A percentile compares a stretch with the other conserved stretches of the same genome.
Conservation (phyloP, 805 yeast genomes). For the Metschnikowia rubicola region DNA sequence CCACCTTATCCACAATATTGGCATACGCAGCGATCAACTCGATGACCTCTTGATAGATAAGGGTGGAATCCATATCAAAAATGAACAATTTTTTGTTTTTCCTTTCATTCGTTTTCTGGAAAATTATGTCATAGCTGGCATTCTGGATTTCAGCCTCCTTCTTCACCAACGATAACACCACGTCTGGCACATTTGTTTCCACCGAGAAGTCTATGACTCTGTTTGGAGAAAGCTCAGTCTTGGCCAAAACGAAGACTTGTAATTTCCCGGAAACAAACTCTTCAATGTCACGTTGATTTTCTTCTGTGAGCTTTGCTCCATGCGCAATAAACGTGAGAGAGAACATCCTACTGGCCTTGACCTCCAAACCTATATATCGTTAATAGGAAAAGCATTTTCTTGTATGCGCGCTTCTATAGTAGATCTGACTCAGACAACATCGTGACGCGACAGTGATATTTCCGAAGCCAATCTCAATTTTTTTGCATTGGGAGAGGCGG, state of each 20-base stretch:
- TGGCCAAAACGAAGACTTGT: slow-evolving; percentile 11
- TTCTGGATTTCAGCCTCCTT: slow-evolving; percentile 7
- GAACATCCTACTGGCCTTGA: slow-evolving; percentile 5
- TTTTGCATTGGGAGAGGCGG: no score
- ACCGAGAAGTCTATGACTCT: slow-evolving; percentile 19
- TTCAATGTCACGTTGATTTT: slow-evolving; percentile 11
- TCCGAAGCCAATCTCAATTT: no score
- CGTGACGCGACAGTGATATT: no score
- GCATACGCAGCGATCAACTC: slow-evolving; percentile 94
- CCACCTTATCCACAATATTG: slow-evolving; percentile 82
- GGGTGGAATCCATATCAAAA: slow-evolving; percentile 97
- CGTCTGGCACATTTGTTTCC: slow-evolving; percentile 14
- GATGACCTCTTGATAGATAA: slow-evolving; percentile 94
- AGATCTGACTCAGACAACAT: background rate
- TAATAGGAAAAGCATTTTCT: background rate
- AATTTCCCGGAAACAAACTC: slow-evolving; percentile 9
- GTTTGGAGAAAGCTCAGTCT: slow-evolving; percentile 14
- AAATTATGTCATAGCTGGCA: slow-evolving; percentile 27
- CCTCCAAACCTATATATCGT: background rate
- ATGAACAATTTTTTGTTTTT: slow-evolving; percentile 58
- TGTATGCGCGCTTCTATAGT: slow-evolving; percentile 1
- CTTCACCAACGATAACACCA: slow-evolving; percentile 9
- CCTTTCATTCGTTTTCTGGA: slow-evolving; percentile 27
- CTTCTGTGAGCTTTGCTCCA: slow-evolving; percentile 7
- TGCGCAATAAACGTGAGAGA: slow-evolving; percentile 19